Conservation (phyloP, 306 rosid genomes). For the Quercus robur region DNA sequence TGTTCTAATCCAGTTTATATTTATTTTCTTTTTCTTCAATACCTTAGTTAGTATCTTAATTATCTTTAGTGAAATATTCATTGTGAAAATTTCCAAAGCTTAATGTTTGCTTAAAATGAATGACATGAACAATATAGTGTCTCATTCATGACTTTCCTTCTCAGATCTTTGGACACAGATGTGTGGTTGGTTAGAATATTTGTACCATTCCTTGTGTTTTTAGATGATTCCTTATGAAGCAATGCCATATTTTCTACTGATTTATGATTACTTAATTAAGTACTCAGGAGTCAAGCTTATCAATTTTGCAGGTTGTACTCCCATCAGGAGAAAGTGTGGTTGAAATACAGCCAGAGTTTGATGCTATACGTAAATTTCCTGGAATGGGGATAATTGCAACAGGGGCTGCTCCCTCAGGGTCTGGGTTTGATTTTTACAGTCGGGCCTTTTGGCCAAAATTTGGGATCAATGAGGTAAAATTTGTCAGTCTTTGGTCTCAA, state of each 20-base stretch:
- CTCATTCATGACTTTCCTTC: not conserved
- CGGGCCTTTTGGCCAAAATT: constrained; percentile 58
- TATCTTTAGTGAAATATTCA: not conserved
- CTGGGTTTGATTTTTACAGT: constrained; percentile 66
- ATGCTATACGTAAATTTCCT: constrained; percentile 53
- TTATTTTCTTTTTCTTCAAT: not conserved
- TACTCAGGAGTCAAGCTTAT: constrained; percentile 8
- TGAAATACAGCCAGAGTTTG: constrained; percentile 51
- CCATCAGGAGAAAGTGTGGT: constrained; percentile 41
- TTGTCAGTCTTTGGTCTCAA: not conserved
- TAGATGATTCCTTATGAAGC: not conserved
- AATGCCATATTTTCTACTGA: not conserved
- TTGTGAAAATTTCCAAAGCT: not conserved
- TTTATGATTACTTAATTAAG: constrained; percentile 11
- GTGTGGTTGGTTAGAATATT: not conserved
- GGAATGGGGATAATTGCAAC: constrained; percentile 60
- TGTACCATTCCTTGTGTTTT: not conserved
- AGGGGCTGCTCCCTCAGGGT: constrained; percentile 51
- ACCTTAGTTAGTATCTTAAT: not conserved
- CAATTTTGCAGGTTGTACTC: constrained; percentile 49
- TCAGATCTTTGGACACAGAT: not conserved
- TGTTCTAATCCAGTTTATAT: constrained; percentile 5
- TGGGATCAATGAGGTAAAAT: constrained; percentile 65
- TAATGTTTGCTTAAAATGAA: not conserved
- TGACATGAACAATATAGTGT: not conserved